Conservation (phyloP, 2,329 filamentous ascomycete species). For the Dactylellina parvicollis region DNA sequence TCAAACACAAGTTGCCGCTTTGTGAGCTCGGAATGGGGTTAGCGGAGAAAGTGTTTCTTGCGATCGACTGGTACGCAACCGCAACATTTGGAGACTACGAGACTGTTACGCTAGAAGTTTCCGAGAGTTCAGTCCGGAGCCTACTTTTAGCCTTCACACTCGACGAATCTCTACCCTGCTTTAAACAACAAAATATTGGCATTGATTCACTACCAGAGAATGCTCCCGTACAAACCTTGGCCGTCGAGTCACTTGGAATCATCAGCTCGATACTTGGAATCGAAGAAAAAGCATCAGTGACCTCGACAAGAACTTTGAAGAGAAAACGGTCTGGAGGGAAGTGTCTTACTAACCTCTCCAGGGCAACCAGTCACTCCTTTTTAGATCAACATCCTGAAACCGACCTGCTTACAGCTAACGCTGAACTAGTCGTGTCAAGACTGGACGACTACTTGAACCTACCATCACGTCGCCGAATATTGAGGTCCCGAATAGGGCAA, state of each 20-base stretch:
- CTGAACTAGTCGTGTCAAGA: slow-evolving; percentile 27
- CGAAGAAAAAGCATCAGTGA: slow-evolving; percentile 1
- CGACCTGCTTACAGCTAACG: slow-evolving; percentile 9
- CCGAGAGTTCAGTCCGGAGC: slow-evolving; percentile 21
- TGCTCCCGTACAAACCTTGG: slow-evolving; percentile 32
- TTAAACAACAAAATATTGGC: not conserved
- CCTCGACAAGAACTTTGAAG: not conserved
- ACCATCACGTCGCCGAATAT: slow-evolving; percentile 26
- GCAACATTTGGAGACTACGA: slow-evolving; percentile 43
- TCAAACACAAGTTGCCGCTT: slow-evolving; percentile 6
- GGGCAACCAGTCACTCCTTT: not conserved
- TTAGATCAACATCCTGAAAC: not conserved
- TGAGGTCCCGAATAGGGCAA: slow-evolving; percentile 40
- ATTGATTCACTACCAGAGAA: slow-evolving; percentile 4
- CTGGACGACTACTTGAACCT: slow-evolving; percentile 40
- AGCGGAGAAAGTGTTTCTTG: slow-evolving; percentile 40
- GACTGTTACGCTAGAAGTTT: slow-evolving; percentile 29
- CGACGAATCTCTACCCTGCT: not conserved
- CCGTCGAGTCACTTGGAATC: slow-evolving; percentile 31
- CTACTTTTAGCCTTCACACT: slow-evolving; percentile 38
- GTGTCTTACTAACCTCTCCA: not conserved
- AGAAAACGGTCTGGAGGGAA: slow-evolving; percentile 7
- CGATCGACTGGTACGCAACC: slow-evolving; percentile 52
- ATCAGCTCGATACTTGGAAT: slow-evolving; percentile 35
- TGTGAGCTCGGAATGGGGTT: slow-evolving; percentile 39